Conservation (phyloP, 2,329 filamentous ascomycete genomes). For the Trichoderma guizhouense region DNA sequence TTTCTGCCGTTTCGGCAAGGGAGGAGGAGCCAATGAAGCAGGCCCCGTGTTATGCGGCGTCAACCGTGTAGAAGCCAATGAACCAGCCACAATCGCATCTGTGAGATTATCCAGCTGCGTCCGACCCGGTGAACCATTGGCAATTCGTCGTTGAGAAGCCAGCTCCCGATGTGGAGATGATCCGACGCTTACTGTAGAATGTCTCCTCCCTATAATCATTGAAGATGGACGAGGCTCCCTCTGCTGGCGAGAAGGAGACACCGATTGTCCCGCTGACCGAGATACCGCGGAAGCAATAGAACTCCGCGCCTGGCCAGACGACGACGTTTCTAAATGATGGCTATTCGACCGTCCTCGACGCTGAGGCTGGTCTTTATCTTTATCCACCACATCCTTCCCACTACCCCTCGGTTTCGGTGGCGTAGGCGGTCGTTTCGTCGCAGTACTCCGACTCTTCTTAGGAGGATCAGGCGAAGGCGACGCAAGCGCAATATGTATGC, state of each 20-base stretch:
- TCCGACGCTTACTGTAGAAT: constrained; percentile 27
- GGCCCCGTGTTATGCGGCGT: constrained; percentile 40
- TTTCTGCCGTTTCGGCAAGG: constrained; percentile 40
- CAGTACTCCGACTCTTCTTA: constrained; percentile 27
- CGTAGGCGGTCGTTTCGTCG: constrained; percentile 32
- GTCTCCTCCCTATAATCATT: constrained; percentile 18
- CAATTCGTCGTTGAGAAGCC: constrained; percentile 28
- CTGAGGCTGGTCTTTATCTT: neutral
- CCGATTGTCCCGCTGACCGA: constrained; percentile 8
- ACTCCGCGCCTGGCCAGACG: neutral
- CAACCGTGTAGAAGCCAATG: constrained; percentile 62
- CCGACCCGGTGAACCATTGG: constrained; percentile 31
- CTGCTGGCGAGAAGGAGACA: neutral
- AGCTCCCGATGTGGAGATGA: constrained; percentile 34
- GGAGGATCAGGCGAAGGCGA: constrained; percentile 30
- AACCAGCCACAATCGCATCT: constrained; percentile 71
- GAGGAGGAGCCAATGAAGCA: constrained; percentile 29
- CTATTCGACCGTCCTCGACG: constrained; percentile 15
- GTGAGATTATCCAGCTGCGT: constrained; percentile 64
- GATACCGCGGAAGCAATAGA: neutral
- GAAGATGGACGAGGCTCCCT: constrained; percentile 18
- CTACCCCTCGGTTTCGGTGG: constrained; percentile 36
- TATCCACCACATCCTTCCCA: constrained; percentile 18
- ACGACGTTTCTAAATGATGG: constrained; percentile 15
- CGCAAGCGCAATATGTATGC: constrained; percentile 20